Evolutionary conservation across 805 yeast species (phyloP).

Genomic region (Starmerella ratchasimensis): DNA sequence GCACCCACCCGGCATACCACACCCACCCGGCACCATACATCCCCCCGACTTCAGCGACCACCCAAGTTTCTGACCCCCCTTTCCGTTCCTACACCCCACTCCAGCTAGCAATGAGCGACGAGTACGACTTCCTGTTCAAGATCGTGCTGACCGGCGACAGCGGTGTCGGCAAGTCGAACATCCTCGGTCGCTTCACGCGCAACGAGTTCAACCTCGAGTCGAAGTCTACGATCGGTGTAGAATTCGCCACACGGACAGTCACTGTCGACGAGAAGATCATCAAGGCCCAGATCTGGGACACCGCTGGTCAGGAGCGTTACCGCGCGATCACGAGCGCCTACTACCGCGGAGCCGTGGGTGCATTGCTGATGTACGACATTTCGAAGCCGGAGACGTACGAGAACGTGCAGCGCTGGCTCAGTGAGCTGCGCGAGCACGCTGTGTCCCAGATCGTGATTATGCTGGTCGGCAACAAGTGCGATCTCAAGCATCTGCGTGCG

Average conservation of each 20-base stretch:
- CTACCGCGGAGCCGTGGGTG: conserved; percentile 97
- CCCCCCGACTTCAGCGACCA: not conserved
- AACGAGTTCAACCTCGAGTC: conserved; percentile 92
- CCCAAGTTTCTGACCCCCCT: too few relatives aligned
- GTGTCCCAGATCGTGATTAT: conserved; percentile 94
- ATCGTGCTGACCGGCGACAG: conserved; percentile 92
- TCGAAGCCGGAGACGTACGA: conserved; percentile 82
- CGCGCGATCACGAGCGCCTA: conserved; percentile 96
- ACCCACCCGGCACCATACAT: too few relatives aligned
- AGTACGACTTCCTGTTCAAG: conserved; percentile 85
- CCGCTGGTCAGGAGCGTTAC: conserved; percentile 98
- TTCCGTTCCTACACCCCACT: too few relatives aligned
- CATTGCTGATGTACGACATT: conserved; percentile 87
- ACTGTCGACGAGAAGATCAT: conserved; percentile 92
- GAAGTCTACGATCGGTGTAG: conserved; percentile 93
- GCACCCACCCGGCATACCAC: too few relatives aligned
- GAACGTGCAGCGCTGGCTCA: conserved; percentile 85
- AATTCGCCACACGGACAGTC: conserved; percentile 91
- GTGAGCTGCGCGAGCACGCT: conserved; percentile 90
- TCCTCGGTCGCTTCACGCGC: conserved; percentile 83
- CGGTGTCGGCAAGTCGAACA: conserved; percentile 92
- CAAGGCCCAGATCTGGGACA: conserved; percentile 97
- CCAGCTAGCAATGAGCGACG: conserved; percentile 39
- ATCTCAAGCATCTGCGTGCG: conserved; percentile 83
- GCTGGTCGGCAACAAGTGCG: conserved; percentile 94